These are phyloP conservation scores for Penicillium sp. DNA, from an alignment of 2,329 filamentous ascomycete genomes.

Conservation along the genomic window DNA sequence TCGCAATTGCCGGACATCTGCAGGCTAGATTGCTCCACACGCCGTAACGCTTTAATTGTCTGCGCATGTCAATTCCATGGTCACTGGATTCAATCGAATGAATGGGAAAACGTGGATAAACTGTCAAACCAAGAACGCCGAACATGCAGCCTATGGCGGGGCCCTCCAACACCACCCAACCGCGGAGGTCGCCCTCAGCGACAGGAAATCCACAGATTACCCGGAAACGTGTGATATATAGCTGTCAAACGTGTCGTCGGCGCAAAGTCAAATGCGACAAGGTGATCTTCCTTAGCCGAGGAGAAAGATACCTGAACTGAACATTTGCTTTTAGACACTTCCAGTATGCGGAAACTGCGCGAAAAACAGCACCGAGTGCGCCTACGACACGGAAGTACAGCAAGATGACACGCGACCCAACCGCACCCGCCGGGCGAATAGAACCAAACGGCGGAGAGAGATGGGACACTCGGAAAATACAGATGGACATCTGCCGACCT, in stretches of 20 bases:
- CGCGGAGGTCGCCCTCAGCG: neutral
- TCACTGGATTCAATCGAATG: neutral
- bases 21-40: neutral
- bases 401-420: conserved; percentile 20
- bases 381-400: conserved; percentile 39
- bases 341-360: conserved; percentile 47
- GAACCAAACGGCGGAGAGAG: conserved; percentile 38
- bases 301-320: neutral
- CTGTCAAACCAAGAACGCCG: neutral
- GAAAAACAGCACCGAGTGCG: conserved; percentile 44
- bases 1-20: neutral
- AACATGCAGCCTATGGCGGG: neutral
- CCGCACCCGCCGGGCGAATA: conserved; percentile 23
- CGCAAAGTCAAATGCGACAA: conserved; percentile 51
- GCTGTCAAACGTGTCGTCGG: conserved; percentile 46
- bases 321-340: conserved; percentile 34
- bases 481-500: neutral
- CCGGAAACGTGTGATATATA: conserved; percentile 48
- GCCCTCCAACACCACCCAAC: neutral
- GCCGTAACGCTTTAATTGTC: neutral
- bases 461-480: neutral
- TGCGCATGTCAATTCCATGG: neutral
- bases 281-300: conserved; percentile 1
- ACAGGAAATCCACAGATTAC: conserved; percentile 40
- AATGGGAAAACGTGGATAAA: neutral